Base-by-base conservation (phyloP, 2,329 filamentous ascomycete genomes). In the Colletotrichum australisinense region DNA sequence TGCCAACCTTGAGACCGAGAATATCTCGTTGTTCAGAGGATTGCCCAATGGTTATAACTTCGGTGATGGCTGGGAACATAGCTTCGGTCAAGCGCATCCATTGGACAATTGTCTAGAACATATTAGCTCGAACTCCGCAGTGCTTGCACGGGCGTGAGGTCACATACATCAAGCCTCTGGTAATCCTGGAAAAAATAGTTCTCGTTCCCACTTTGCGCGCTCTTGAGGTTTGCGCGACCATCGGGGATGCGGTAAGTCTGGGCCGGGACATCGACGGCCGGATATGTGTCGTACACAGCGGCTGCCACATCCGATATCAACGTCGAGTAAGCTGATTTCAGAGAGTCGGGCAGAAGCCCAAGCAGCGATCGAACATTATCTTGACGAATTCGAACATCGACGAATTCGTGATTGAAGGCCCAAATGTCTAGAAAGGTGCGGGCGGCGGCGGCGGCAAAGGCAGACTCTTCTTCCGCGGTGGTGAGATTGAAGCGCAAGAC, bases 111-210 rank as follows among this genome's bases (percentile, higher is more conserved):
- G 89, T 82, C 79, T 81, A 64, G 22, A 19, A 14, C 42, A n/a
- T 12, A 56, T 76, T 42, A 78, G 76, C 28, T 53, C 26, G 58
- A 76, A 74, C 6, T 70, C 63, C 75, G 84, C 81, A 58, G 94
- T 22, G 30, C 24, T 16, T 49, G 42, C 42, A 57, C 7, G 56
- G 49, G 56, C 24, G 32, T 32, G 3, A 35, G n/a, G 52, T 22
- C 30, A 56, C 76, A 19, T 65, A 78, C 95, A 3, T 93, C 91
- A 26, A 97, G 86, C 1, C 95, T 95, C 79, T 98, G 97, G 81
- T 98, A 99, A 79, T 98, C 92, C 64, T 91, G 90, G 84, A 99
- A 98, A 85, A 98, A 98, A 52, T 97, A 86, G 79, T 95, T 94
- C 71, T 92, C 89, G n/a, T 84, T 79, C 69, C 83, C 81, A 12